Evolutionary conservation across 1,284 basidiomycete genomes (phyloP), one percentile per base, ranked within the genome.

Genomic region (Amylostereum areolatum): DNA sequence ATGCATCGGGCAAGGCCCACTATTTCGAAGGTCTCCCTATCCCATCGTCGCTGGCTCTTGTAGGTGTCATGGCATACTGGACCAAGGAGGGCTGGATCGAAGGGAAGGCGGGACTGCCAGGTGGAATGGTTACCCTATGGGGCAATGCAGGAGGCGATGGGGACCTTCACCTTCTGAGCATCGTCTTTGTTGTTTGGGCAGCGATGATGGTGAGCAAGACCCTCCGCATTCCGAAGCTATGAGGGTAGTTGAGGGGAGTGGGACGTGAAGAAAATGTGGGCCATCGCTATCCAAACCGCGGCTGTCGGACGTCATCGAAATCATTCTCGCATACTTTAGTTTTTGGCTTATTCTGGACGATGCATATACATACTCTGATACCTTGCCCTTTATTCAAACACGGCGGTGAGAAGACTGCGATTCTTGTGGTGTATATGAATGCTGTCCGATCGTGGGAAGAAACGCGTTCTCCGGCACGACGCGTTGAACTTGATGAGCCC

Each of bases 21-120:
- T 98, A 96, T 71, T 99, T 99, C 67, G 96, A 99, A 69, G 97
- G 96, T 5, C 77, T 99, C 25, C 97, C 97, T 12, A 99, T 99
- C 54, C 97, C 97, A 1, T 92, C 91, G 0, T 91, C 89, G 12
- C 77, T 99, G 42, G 78, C 68, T 9, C 77, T 99, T 46, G 94
- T 97, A 50, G 82, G 73, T 10, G 63, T 89, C 31, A 77, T 99
- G 69, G 85, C 87, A 12, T 86, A 84, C 59, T 97, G 90, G 81
- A 81, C 89, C 37, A 81, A 81, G 57, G 74, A 83, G 52, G 96
- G 92, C 8, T 89, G 84, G 83, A 87, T 92, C 58, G 85, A 80
- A 52, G 86, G 87, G 10, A 78, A 83, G 55, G 67, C 78, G 48
- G 87, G 85, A 18, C 68, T 96, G 54, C 94, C 92, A 2, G 75